These are phyloP conservation scores for Nannizziopsis arthrosporioides DNA, from an alignment of 2,329 filamentous ascomycete genomes.

Conservation along the genomic window DNA sequence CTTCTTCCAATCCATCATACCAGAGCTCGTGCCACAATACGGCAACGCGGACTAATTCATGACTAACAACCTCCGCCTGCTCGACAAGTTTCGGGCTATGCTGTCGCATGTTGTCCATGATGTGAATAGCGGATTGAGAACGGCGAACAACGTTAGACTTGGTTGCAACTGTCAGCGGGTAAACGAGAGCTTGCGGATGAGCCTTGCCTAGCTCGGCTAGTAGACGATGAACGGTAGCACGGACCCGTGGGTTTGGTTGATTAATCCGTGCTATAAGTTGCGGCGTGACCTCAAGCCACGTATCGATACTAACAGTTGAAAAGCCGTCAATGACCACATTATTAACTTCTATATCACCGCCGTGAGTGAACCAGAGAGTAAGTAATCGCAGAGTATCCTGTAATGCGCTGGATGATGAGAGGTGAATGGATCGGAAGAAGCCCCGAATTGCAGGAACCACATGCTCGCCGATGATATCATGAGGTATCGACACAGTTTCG, in stretches of 20 bases:
- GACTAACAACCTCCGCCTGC: slow-evolving; percentile 88
- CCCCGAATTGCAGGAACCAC: slow-evolving; percentile 90
- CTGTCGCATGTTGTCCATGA: slow-evolving; percentile 96
- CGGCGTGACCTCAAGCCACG: slow-evolving; percentile 96
- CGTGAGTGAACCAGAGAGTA: slow-evolving; percentile 93
- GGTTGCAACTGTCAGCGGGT: slow-evolving; percentile 93
- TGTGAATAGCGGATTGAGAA: slow-evolving; percentile 75
- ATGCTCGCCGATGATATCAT: slow-evolving; percentile 64
- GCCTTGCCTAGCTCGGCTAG: slow-evolving; percentile 85
- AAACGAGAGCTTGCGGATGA: slow-evolving; percentile 92
- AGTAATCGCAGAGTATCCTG: slow-evolving; percentile 89
- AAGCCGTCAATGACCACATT: slow-evolving; percentile 81
- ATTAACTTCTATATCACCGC: slow-evolving; percentile 78
- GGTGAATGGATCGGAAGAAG: slow-evolving; percentile 92
- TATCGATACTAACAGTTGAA: slow-evolving; percentile 84
- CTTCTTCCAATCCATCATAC: slow-evolving; percentile 96
- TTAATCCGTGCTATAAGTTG: slow-evolving; percentile 97
- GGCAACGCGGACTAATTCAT: slow-evolving; percentile 91
- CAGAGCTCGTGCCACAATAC: slow-evolving; percentile 98
- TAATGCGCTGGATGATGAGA: slow-evolving; percentile 82
- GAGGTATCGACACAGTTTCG: slow-evolving; percentile 45
- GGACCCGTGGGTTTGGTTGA: slow-evolving; percentile 78
- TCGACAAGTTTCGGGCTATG: slow-evolving; percentile 88
- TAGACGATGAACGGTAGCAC: slow-evolving; percentile 82
- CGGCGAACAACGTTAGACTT: slow-evolving; percentile 82